Evolutionary conservation across 2,329 filamentous ascomycete species (phyloP), one percentile per base, ranked within the genome.

Genomic region (Fusarium agapanthi): DNA sequence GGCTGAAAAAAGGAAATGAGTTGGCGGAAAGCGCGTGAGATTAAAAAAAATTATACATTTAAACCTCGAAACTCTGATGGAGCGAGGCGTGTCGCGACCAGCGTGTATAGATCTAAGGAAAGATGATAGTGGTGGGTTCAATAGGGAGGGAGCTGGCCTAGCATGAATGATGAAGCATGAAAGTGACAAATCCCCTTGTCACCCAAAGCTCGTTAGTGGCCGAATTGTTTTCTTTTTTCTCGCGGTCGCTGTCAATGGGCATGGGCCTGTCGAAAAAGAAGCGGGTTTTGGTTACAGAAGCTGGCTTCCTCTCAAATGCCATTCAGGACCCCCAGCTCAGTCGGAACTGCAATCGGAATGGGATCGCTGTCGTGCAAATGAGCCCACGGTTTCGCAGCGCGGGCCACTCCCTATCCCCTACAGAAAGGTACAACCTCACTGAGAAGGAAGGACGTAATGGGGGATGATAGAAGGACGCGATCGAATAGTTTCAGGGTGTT

Each of bases 321-420:
- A 71, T 71, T 56, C 67, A 61, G 47, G 65, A 69, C 72, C 73
- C 71, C 71, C 74, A 66, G 37, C 48, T 38, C 65, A 60, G 63
- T 66, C 38, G 61, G n/a, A 66, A 56, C 48, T 43, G 44, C 61
- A 67, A 44, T 61, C 37, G 34, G 35, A 61, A 38, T 54, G 30
- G 28, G 35, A 40, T 59, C 34, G 53, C 63, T 57, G 70, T 71
- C 54, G 67, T 62, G 74, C 60, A 66, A 75, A 75, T 76, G 73
- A 76, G 74, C 72, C 70, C 67, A 76, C 69, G 67, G 55, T 62
- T 67, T 66, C 44, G 51, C 57, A 59, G 64, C 61, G 73, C 47
- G 41, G 38, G 61, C 55, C 58, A 48, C 50, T 65, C 51, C 47
- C 44, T 65, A 65, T 71, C n/a, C 74, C 74, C 70, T 75, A 67